Percentiles rank a stretch among this genome's conserved stretches.
These are phyloP conservation scores for Truncatella angustata DNA, from an alignment of 2,329 filamentous ascomycete genomes.

Conservation along the genomic window DNA sequence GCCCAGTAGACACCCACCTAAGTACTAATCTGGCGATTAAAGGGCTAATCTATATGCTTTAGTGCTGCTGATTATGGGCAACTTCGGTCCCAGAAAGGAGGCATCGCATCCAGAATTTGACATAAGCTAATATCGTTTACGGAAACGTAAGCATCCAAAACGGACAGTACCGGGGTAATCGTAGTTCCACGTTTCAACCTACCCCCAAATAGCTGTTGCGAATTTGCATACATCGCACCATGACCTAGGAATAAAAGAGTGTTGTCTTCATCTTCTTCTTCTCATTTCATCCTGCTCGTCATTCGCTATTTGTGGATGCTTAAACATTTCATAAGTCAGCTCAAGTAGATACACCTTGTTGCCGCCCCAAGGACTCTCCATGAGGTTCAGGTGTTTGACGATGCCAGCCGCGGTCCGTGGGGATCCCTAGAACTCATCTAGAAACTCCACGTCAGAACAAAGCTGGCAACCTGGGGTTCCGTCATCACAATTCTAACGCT, in stretches of 20 bases:
- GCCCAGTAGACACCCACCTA: not conserved
- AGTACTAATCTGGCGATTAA: not conserved
- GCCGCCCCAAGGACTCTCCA: not conserved
- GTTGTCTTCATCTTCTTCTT: too few relatives aligned
- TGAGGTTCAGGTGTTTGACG: not conserved
- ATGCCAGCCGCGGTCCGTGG: not conserved
- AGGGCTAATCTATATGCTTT: not conserved
- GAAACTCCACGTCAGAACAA: not conserved
- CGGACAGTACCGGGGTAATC: too few relatives aligned
- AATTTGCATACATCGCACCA: too few relatives aligned
- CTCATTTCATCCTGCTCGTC: too few relatives aligned
- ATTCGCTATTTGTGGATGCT: too few relatives aligned
- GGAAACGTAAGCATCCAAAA: too few relatives aligned
- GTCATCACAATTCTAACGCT: not conserved
- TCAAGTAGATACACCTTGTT: not conserved
- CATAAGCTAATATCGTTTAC: not conserved
- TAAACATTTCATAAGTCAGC: not conserved
- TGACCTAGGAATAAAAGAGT: too few relatives aligned
- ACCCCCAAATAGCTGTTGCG: too few relatives aligned
- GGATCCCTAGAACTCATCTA: not conserved
- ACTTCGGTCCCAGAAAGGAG: not conserved
- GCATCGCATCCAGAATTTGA: not conserved
- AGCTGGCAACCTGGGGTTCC: not conserved
- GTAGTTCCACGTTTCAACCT: too few relatives aligned
- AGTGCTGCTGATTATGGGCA: not conserved